Evolutionary conservation across 2,329 filamentous ascomycete species (phyloP).

Genomic region (Myriosclerotinia scirpicola): DNA sequence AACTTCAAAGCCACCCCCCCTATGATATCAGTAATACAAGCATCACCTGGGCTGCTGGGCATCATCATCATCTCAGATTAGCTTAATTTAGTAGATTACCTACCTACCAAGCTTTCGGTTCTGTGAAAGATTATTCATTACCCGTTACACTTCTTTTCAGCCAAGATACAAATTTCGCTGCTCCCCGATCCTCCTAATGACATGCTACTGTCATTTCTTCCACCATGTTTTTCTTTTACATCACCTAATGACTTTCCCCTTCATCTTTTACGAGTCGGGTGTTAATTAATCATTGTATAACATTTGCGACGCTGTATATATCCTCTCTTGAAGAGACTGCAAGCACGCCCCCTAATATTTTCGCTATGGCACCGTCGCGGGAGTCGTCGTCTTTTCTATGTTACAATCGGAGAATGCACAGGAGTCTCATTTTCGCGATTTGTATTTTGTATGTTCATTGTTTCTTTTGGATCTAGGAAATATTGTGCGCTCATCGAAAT

Average conservation of each 20-base stretch:
- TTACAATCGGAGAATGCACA: conserved; percentile 14
- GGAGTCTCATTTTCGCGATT: conserved; percentile 14
- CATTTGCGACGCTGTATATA: neutral
- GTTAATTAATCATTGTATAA: neutral
- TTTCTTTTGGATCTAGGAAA: neutral
- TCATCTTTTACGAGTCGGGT: neutral
- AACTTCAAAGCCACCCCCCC: too few species aligned
- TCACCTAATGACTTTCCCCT: neutral
- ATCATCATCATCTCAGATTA: conserved; percentile 2
- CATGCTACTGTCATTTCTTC: neutral
- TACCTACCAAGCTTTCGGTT: neutral
- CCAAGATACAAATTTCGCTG: conserved; percentile 1
- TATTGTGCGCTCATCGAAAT: conserved; percentile 1
- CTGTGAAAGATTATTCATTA: neutral
- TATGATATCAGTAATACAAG: too few species aligned
- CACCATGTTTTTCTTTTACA: neutral
- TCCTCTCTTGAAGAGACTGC: neutral
- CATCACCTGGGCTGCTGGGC: neutral
- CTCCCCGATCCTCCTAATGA: neutral
- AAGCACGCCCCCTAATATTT: neutral
- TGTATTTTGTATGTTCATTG: conserved; percentile 15
- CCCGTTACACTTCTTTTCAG: neutral
- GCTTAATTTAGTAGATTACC: neutral
- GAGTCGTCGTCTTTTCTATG: neutral
- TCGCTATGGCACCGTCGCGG: neutral